A percentile compares a stretch with the other conserved stretches of the same genome.
phyloP scores from a whole-genome alignment of 768 basidiomycete genomes.

The Leccinum longicurvipes region DNA sequence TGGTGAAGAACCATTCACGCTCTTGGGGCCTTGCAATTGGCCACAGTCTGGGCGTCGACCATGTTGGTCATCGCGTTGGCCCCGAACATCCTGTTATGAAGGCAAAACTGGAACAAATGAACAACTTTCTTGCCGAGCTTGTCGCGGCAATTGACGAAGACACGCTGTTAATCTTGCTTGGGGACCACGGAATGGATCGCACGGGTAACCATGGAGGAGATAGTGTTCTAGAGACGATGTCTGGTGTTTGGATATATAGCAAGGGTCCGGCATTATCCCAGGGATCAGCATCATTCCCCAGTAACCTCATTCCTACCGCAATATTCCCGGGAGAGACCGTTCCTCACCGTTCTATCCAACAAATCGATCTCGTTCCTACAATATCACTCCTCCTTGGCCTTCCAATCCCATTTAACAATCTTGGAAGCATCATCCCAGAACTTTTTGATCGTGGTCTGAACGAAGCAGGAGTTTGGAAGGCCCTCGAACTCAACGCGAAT shows the following conservation, averaged over 20 bases:
- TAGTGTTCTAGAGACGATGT: constrained; percentile 75
- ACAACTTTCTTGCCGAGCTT: constrained; percentile 67
- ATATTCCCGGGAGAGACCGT: constrained; percentile 57
- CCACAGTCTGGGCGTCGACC: constrained; percentile 94
- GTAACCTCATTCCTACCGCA: constrained; percentile 48
- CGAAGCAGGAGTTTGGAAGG: constrained; percentile 45
- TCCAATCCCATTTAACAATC: constrained; percentile 94
- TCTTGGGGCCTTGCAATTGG: constrained; percentile 88
- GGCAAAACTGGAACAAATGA: constrained; percentile 85
- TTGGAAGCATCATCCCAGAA: constrained; percentile 90
- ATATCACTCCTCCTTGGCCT: constrained; percentile 87
- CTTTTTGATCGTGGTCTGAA: constrained; percentile 58
- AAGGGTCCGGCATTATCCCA: constrained; percentile 56
- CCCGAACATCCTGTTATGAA: constrained; percentile 86
- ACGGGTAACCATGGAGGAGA: constrained; percentile 97
- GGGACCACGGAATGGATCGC: constrained; percentile 97
- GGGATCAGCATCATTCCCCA: constrained; percentile 37
- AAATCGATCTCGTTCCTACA: constrained; percentile 91
- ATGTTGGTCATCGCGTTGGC: constrained; percentile 92
- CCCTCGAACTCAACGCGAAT: constrained; percentile 64
- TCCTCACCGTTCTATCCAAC: constrained; percentile 69
- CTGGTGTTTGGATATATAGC: constrained; percentile 91
- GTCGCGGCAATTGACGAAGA: constrained; percentile 78
- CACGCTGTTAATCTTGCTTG: constrained; percentile 86
- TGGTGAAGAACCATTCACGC: constrained; percentile 50